Conservation (phyloP, 129 eudicot genomes). For the Pulicaria dysenterica region DNA sequence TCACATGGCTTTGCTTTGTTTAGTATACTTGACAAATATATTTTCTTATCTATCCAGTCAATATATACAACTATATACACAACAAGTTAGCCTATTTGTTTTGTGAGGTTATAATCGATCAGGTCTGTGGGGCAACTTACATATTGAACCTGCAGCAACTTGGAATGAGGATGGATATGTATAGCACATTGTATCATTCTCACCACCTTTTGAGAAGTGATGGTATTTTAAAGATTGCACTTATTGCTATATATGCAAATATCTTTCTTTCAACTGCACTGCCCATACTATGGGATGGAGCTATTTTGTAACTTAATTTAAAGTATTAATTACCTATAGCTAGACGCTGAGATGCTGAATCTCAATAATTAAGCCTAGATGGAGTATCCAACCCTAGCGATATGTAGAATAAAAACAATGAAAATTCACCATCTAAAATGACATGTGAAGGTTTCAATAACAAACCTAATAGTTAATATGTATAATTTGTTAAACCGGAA, state of each 20-base stretch:
- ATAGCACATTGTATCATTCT: conserved; percentile 26
- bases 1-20: conserved; percentile 38
- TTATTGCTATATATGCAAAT: background rate
- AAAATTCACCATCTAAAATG: too few species aligned
- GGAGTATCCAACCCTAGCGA: background rate
- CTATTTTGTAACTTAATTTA: background rate
- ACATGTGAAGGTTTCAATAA: too few species aligned
- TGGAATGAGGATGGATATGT: conserved; percentile 1
- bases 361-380: background rate
- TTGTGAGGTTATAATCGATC: conserved; percentile 22
- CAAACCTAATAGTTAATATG: too few species aligned
- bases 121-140: background rate
- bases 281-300: background rate
- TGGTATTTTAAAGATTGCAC: background rate
- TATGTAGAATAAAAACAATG: too few species aligned
- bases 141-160: conserved; percentile 21
- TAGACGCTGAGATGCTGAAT: background rate
- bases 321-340: background rate
- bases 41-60: conserved; percentile 14
- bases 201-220: conserved; percentile 4
- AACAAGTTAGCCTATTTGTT: conserved; percentile 33
- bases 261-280: background rate
- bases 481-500: too few species aligned
- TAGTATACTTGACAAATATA: background rate
- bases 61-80: background rate